Evolutionary conservation across 2,329 filamentous ascomycete genomes (phyloP).

Genomic region (Plenodomus biglobosus): DNA sequence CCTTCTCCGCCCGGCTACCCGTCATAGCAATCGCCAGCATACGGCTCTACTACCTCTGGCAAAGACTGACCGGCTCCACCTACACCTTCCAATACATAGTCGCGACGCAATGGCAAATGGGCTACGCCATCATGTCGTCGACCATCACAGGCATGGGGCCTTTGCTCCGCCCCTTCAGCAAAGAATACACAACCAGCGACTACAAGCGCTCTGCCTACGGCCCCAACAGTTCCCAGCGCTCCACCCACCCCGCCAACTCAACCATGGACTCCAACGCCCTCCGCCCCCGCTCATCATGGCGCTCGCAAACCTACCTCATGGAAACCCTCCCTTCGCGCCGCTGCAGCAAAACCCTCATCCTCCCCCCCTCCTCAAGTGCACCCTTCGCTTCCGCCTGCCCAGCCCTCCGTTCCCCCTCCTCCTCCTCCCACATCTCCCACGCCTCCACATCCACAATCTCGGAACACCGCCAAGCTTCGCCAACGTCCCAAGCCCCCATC

Average conservation of each 20-base stretch:
- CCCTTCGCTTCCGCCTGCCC: too few species aligned
- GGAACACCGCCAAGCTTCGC: slow-evolving; percentile 8
- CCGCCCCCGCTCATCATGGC: slow-evolving; percentile 7
- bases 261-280: not conserved
- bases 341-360: slow-evolving; percentile 10
- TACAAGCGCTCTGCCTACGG: slow-evolving; percentile 2
- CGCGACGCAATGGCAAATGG: slow-evolving; percentile 39
- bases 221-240: not conserved
- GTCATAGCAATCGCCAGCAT: slow-evolving; percentile 29
- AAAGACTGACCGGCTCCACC: slow-evolving; percentile 15
- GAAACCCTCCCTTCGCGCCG: slow-evolving; percentile 7
- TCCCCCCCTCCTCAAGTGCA: too few species aligned
- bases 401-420: too few species aligned
- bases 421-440: not conserved
- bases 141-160: slow-evolving; percentile 38
- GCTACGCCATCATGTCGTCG: slow-evolving; percentile 39
- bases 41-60: slow-evolving; percentile 30
- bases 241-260: slow-evolving; percentile 1
- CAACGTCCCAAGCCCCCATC: slow-evolving; percentile 12
- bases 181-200: slow-evolving; percentile 20
- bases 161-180: slow-evolving; percentile 38
- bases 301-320: slow-evolving; percentile 20
- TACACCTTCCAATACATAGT: slow-evolving; percentile 33
- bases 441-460: slow-evolving; percentile 5
- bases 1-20: slow-evolving; percentile 35